Evolutionary conservation across 495 filamentous ascomycete species (phyloP).

Genomic region (Podospora conica): DNA sequence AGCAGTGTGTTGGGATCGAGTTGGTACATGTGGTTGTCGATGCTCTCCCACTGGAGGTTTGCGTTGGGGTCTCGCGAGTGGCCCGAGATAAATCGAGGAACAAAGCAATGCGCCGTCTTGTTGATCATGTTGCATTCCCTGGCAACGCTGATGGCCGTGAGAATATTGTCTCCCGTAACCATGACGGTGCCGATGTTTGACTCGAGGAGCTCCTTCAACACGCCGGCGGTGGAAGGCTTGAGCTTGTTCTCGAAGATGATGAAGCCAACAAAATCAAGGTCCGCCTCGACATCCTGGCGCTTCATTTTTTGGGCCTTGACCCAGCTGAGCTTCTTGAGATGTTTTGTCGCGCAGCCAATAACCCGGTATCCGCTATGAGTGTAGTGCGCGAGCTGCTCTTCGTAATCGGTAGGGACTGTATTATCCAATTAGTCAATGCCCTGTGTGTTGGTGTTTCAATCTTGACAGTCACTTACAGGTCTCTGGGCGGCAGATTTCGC

Average conservation of each 20-base stretch:
- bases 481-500: conserved; percentile 77
- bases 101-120: conserved; percentile 76
- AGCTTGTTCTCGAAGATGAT: conserved; percentile 99
- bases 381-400: conserved; percentile 79
- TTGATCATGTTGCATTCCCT: conserved; percentile 85
- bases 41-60: conserved; percentile 80
- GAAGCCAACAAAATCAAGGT: conserved; percentile 84
- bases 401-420: conserved; percentile 81
- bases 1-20: conserved; percentile 73
- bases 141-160: conserved; percentile 95
- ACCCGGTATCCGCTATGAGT: conserved; percentile 94
- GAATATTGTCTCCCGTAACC: conserved; percentile 98
- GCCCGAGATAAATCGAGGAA: conserved; percentile 82
- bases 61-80: conserved; percentile 61
- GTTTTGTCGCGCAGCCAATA: conserved; percentile 92
- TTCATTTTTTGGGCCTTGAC: conserved; percentile 91
- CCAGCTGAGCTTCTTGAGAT: conserved; percentile 81
- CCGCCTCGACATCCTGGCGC: conserved; percentile 72
- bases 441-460: not conserved
- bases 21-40: conserved; percentile 69
- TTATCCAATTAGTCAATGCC: conserved; percentile 12
- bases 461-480: conserved; percentile 53
- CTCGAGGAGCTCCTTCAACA: conserved; percentile 74
- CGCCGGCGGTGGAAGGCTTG: conserved; percentile 70
- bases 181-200: conserved; percentile 89